Evolutionary conservation across 192 early-diverging fungal species (phyloP).

Genomic region (Geranomyces michiganensis): DNA sequence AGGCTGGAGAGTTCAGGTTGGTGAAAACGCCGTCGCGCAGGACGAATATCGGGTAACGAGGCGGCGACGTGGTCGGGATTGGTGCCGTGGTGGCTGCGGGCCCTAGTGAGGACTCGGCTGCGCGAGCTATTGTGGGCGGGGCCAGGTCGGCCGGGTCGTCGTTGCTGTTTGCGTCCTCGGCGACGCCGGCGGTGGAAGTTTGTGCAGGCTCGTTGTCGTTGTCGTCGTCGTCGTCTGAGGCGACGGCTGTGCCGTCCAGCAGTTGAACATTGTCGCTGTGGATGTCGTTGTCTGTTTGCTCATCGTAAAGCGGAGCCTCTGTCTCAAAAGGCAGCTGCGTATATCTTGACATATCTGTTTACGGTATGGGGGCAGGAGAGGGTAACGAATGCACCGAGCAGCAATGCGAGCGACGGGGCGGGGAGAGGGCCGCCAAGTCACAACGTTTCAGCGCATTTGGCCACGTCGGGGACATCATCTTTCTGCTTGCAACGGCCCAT

Average conservation of each 20-base stretch:
- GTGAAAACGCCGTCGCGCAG: slow-evolving; percentile 54
- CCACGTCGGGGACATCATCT: too few relatives aligned
- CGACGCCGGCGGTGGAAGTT: not conserved
- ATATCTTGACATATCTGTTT: slow-evolving; percentile 2
- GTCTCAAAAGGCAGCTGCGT: not conserved
- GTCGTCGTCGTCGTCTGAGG: slow-evolving; percentile 1
- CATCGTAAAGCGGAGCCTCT: not conserved
- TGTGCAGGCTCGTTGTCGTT: not conserved
- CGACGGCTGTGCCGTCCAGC: not conserved
- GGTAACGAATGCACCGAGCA: too few relatives aligned
- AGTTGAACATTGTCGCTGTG: not conserved
- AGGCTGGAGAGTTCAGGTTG: slow-evolving; percentile 41
- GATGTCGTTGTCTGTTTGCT: not conserved
- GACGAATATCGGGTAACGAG: slow-evolving; percentile 4
- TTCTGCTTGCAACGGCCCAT: too few relatives aligned
- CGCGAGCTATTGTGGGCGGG: not conserved
- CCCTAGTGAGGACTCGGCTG: not conserved
- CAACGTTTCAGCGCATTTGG: too few relatives aligned
- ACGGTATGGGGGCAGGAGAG: too few relatives aligned
- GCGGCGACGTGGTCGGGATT: not conserved
- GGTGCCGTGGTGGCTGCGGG: not conserved
- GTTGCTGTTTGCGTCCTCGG: too few relatives aligned
- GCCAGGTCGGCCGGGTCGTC: not conserved
- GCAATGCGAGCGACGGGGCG: too few relatives aligned
- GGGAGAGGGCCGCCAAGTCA: too few relatives aligned